Evolutionary conservation across 495 filamentous ascomycete genomes (phyloP).

Genomic region (Mytilinidion resinicola): DNA sequence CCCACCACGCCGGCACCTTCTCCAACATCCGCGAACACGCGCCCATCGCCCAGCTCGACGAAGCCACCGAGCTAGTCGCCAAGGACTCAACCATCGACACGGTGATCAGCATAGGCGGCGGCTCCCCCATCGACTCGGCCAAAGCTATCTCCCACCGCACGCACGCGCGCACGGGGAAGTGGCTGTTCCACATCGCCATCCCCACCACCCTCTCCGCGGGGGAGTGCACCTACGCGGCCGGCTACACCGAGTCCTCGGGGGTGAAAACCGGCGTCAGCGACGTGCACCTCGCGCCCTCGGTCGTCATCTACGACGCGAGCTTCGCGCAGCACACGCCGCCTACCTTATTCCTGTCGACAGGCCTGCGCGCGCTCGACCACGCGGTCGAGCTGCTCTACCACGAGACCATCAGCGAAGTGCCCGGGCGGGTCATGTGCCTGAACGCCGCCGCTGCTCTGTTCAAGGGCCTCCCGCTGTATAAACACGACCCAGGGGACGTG

Average conservation of each 20-base stretch:
- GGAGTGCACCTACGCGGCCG: constrained; percentile 42
- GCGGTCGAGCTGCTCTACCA: constrained; percentile 47
- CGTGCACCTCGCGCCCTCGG: constrained; percentile 35
- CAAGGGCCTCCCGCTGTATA: constrained; percentile 39
- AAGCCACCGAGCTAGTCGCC: constrained; percentile 38
- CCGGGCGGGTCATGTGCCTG: constrained; percentile 35
- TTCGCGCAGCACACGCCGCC: constrained; percentile 42
- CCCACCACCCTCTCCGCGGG: constrained; percentile 46
- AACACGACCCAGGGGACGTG: constrained; percentile 37
- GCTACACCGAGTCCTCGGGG: constrained; percentile 40
- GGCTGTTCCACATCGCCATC: constrained; percentile 43
- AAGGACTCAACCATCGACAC: constrained; percentile 42
- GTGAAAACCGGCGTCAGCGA: constrained; percentile 38
- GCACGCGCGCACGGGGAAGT: constrained; percentile 39
- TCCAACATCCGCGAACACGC: constrained; percentile 44
- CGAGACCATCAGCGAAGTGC: constrained; percentile 43
- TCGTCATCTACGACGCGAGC: constrained; percentile 42
- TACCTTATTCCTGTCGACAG: constrained; percentile 41
- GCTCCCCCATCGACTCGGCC: constrained; percentile 44
- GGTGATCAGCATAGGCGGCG: constrained; percentile 45
- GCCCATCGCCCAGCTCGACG: constrained; percentile 42
- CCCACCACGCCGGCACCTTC: constrained; percentile 44
- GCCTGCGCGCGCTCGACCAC: constrained; percentile 45
- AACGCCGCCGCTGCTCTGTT: constrained; percentile 39
- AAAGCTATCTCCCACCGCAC: constrained; percentile 42